Percentiles rank a stretch among this genome's conserved stretches.
These are phyloP conservation scores for Coccomyxa sp. DNA, from an alignment of 139 green algal genomes.

Conservation along the genomic window DNA sequence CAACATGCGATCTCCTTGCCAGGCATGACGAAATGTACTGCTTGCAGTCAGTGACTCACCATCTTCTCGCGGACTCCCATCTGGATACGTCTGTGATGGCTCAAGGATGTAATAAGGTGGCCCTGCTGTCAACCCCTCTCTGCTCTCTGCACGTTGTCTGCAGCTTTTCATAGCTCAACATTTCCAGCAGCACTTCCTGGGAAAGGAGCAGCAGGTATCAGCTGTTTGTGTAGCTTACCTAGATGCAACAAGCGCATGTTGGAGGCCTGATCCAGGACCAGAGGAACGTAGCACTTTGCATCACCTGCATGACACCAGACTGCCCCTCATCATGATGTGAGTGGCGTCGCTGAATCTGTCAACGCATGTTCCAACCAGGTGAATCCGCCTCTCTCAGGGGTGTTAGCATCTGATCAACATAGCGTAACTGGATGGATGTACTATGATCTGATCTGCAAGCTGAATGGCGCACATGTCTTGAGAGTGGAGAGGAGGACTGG, in stretches of 20 bases:
- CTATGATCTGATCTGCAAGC: background rate
- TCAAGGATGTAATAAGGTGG: conserved; percentile 79
- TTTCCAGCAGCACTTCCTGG: too few species aligned
- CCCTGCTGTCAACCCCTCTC: conserved; percentile 35
- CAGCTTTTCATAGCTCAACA: background rate
- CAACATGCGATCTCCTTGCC: too few species aligned
- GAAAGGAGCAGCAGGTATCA: background rate
- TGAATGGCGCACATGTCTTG: conserved; percentile 3
- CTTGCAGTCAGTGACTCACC: conserved; percentile 18
- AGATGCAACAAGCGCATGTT: conserved; percentile 84
- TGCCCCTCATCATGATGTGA: too few species aligned
- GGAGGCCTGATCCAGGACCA: conserved; percentile 62
- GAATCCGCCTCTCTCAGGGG: background rate
- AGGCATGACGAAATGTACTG: background rate
- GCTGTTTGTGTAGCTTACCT: conserved; percentile 19
- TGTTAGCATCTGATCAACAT: background rate
- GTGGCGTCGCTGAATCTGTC: too few species aligned
- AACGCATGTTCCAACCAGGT: too few species aligned
- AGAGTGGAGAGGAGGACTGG: background rate
- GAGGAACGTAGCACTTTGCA: conserved; percentile 57
- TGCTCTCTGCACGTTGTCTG: conserved; percentile 30
- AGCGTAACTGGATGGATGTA: background rate
- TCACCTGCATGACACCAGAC: background rate
- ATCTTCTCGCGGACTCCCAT: conserved; percentile 48
- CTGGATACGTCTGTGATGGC: conserved; percentile 33